Base-by-base conservation (phyloP, 2,329 filamentous ascomycete genomes). In the Cyclaneusma minus region DNA sequence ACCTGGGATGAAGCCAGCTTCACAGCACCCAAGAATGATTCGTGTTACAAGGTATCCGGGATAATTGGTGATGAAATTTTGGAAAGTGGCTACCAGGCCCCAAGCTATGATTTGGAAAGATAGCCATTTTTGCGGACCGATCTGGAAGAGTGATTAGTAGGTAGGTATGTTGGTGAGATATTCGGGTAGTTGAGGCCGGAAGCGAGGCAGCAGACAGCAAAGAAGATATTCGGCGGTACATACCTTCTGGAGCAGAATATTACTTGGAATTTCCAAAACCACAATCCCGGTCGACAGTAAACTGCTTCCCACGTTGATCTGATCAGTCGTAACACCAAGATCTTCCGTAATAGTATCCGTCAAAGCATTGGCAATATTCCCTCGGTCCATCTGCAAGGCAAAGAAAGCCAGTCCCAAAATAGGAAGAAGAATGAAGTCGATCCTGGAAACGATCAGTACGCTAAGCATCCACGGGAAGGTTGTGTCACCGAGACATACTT, bases 21-120 rank as follows among this genome's bases (percentile, higher is more conserved):
- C n/a, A n/a, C n/a, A n/a, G n/a, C 29, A 29, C 12, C 61, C 60
- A 25, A 60, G 45, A 6, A 64, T 36, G 2, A 58, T 35, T 13
- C 58, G 46, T n/a, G 54, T 56, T 16, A 50, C 47, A 11, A 64
- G 40, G 23, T 62, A 50, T 1, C 58, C 59, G 1, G 47, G 43
- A 30, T 62, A 62, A 16, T 51, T 64, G 7, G 54, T 44, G 3
- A 59, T 24, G 28, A 42, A 47, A 13, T 34, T 40, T 29, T 50
- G 44, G 7, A 43, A 37, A 6, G 38, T 40, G 6, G 40, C 40
- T 9, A 50, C 37, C 3, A 43, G 25, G 4, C 44, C 42, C 49
- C 50, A 50, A 16, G 38, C 33, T 9, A 46, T 12, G 14, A 50
- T 40, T 31, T 50, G 45, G 3, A 22, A 21, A 0, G 44, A 36